Evolutionary conservation across 345 rosid species (phyloP).

Genomic region (Arabis alpina): DNA sequence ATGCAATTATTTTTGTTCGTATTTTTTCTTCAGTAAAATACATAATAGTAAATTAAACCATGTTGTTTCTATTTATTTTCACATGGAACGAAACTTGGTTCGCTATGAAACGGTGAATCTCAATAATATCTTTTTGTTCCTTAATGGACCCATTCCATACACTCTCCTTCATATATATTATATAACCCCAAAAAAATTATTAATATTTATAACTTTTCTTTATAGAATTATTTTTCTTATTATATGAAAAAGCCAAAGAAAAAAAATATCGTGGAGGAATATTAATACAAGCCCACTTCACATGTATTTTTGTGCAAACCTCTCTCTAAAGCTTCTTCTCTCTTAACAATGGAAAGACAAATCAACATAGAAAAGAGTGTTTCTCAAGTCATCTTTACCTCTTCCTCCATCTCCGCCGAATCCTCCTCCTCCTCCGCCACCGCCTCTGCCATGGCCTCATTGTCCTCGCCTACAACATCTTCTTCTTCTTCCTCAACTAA

Average conservation of each 20-base stretch:
- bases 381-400: conserved; percentile 36
- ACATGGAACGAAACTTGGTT: conserved; percentile 45
- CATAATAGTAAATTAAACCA: conserved; percentile 1
- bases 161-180: conserved; percentile 33
- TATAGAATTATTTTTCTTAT: conserved; percentile 18
- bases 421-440: conserved; percentile 29
- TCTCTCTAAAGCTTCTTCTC: conserved; percentile 38
- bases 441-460: conserved; percentile 10
- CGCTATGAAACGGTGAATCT: conserved; percentile 36
- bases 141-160: conserved; percentile 31
- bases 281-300: conserved; percentile 46
- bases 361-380: conserved; percentile 55
- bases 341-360: conserved; percentile 42
- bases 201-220: neutral
- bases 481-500: conserved; percentile 29
- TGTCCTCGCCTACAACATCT: conserved; percentile 41
- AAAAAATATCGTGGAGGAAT: conserved; percentile 35
- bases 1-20: conserved; percentile 5
- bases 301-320: conserved; percentile 41
- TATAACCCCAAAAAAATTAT: neutral
- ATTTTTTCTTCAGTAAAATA: neutral
- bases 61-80: conserved; percentile 34
- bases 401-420: neutral
- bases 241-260: conserved; percentile 38
- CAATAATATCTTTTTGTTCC: conserved; percentile 36